Percentiles rank a stretch among this genome's conserved stretches.
Conservation (phyloP, 1,284 basidiomycete genomes). For the Farysia itapuensis region DNA sequence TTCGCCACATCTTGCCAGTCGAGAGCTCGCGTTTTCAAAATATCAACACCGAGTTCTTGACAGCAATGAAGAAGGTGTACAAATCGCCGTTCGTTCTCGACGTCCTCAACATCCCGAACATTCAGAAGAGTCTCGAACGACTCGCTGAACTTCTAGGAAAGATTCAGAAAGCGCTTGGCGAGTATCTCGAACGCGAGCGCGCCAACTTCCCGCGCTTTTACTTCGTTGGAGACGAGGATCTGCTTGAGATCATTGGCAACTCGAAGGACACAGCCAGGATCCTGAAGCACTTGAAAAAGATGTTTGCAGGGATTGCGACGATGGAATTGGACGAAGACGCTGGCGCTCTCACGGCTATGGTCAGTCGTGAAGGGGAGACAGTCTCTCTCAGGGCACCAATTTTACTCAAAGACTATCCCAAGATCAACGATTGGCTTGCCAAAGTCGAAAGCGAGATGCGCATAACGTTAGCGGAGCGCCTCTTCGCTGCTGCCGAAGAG, state of each 20-base stretch:
- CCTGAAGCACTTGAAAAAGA: conserved; percentile 99
- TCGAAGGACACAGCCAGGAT: conserved; percentile 96
- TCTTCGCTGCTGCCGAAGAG: conserved; percentile 77
- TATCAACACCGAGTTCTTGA: conserved; percentile 97
- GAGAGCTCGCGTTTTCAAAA: conserved; percentile 96
- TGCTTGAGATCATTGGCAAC: conserved; percentile 98
- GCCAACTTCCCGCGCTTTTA: conserved; percentile 94
- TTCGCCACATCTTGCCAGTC: conserved; percentile 83
- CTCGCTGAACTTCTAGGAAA: conserved; percentile 93
- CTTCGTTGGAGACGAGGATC: conserved; percentile 98
- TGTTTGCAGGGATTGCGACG: conserved; percentile 97
- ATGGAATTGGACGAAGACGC: conserved; percentile 75
- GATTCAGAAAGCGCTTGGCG: conserved; percentile 98
- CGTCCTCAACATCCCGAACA: conserved; percentile 91
- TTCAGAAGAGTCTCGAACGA: conserved; percentile 95
- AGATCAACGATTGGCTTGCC: conserved; percentile 98
- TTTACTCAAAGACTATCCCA: conserved; percentile 84
- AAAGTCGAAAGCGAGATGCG: conserved; percentile 92
- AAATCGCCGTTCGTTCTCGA: conserved; percentile 97
- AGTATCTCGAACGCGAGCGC: conserved; percentile 96
- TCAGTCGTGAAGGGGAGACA: conserved; percentile 80
- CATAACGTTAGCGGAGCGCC: conserved; percentile 78
- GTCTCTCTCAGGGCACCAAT: conserved; percentile 82
- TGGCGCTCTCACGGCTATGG: conserved; percentile 43
- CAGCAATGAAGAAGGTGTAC: conserved; percentile 99